A percentile compares a stretch with the other conserved stretches of the same genome.
Conservation (phyloP, 768 basidiomycete species). For the Pisolithus microcarpus region DNA sequence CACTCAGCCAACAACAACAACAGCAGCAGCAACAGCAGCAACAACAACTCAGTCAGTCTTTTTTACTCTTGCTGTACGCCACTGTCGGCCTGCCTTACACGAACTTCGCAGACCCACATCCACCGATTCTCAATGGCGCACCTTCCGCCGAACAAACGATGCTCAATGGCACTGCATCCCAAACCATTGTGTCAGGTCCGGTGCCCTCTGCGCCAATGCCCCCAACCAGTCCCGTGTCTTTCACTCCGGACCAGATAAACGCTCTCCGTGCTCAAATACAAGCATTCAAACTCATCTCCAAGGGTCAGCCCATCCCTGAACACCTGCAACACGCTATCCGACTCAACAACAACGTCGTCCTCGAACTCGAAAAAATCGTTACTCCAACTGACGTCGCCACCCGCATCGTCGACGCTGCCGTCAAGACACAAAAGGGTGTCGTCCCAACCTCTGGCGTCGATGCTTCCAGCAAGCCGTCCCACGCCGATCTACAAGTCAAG, state of each 20-base stretch:
- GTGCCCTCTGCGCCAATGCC: slow-evolving; percentile 43
- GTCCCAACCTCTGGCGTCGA: slow-evolving; percentile 18
- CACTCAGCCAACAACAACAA: slow-evolving; percentile 19
- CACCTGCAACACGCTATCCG: slow-evolving; percentile 63
- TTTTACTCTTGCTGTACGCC: no score
- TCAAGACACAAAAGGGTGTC: slow-evolving; percentile 59
- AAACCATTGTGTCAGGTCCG: slow-evolving; percentile 44
- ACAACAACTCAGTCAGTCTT: slow-evolving; percentile 30
- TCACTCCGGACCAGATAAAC: slow-evolving; percentile 67
- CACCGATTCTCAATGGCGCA: slow-evolving; percentile 19
- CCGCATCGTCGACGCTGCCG: slow-evolving; percentile 66
- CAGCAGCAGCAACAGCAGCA: slow-evolving; percentile 19
- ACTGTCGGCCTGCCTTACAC: slow-evolving; percentile 7
- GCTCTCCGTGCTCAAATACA: slow-evolving; percentile 77
- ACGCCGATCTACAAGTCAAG: slow-evolving; percentile 37
- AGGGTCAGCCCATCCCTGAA: slow-evolving; percentile 62
- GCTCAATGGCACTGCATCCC: slow-evolving; percentile 22
- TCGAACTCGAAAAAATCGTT: slow-evolving; percentile 59
- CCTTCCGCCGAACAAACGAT: slow-evolving; percentile 12
- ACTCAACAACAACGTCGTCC: slow-evolving; percentile 51
- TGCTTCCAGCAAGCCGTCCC: slow-evolving; percentile 17
- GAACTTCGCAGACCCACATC: slow-evolving; percentile 23
- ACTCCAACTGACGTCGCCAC: slow-evolving; percentile 53
- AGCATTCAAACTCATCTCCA: slow-evolving; percentile 67
- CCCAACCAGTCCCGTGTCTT: slow-evolving; percentile 71